Conservation (phyloP, 495 filamentous ascomycete species). For the Tuber indicum region DNA sequence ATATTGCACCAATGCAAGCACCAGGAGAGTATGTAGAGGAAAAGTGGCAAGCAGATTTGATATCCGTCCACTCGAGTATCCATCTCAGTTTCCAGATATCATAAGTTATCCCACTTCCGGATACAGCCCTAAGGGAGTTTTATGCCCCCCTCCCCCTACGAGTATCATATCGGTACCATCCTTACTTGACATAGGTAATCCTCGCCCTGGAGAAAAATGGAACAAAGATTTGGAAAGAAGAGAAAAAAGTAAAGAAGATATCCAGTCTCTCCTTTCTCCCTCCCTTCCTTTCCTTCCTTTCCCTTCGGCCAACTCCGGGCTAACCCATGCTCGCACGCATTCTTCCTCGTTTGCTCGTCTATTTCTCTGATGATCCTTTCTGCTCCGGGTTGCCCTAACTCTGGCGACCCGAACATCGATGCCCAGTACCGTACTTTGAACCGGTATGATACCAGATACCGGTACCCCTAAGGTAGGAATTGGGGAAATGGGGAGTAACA, state of each 20-base stretch:
- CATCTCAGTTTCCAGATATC: background rate
- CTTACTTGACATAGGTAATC: background rate
- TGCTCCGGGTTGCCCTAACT: background rate
- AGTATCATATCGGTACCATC: too few relatives aligned
- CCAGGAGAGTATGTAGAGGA: background rate
- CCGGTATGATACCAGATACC: background rate
- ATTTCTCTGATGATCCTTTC: background rate
- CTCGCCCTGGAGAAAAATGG: background rate
- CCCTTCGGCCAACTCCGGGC: background rate
- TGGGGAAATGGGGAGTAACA: background rate
- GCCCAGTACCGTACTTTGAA: too few relatives aligned
- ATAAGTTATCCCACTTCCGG: background rate
- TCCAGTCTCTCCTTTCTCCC: background rate
- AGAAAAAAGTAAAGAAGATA: background rate
- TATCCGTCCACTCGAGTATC: background rate
- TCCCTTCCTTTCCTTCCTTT: background rate
- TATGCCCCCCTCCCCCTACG: background rate
- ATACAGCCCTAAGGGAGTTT: background rate
- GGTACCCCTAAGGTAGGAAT: background rate
- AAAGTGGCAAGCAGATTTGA: background rate
- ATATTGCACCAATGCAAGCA: background rate
- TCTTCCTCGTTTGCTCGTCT: background rate
- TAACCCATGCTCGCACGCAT: background rate
- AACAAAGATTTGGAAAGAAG: background rate
- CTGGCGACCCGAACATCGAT: background rate